A percentile compares a stretch with the other conserved stretches of the same genome.
Conservation (phyloP, 257 asterid species). For the Solanum bulbocastanum region DNA sequence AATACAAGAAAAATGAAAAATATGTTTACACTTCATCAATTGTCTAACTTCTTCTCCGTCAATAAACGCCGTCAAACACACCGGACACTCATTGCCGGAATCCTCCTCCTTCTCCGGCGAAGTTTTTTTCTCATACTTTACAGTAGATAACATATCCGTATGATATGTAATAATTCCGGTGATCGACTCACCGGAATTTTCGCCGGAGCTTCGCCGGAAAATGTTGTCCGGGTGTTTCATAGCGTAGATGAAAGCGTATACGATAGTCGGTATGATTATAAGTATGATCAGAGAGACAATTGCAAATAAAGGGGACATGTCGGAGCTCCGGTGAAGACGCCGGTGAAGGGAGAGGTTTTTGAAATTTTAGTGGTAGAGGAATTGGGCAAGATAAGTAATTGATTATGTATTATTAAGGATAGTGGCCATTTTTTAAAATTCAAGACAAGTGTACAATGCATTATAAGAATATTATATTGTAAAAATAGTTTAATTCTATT, state of each 20-base stretch:
- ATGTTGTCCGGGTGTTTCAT: constrained; percentile 17
- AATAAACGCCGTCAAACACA: constrained; percentile 44
- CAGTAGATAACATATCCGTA: constrained; percentile 5
- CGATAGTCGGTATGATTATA: constrained; percentile 24
- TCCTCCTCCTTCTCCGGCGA: not conserved
- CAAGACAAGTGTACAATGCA: not conserved
- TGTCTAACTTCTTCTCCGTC: constrained; percentile 52
- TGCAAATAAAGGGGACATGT: constrained; percentile 28
- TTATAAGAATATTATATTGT: no score
- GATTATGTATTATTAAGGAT: not conserved
- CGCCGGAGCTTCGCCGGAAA: constrained; percentile 8
- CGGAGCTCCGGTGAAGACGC: constrained; percentile 7
- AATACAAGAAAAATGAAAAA: constrained; percentile 49
- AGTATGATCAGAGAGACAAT: constrained; percentile 24
- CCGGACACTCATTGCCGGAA: constrained; percentile 39
- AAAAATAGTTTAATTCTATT: not conserved
- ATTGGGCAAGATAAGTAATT: constrained; percentile 2
- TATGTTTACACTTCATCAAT: constrained; percentile 39
- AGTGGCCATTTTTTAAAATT: not conserved
- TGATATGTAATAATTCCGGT: not conserved
- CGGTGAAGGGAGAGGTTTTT: constrained; percentile 10
- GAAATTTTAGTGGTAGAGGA: constrained; percentile 17
- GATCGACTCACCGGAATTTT: not conserved
- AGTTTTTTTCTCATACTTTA: constrained; percentile 19
- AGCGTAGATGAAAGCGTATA: constrained; percentile 38